Conservation (phyloP, 164 flowering plant genomes). For the Nymphaea thermarum region DNA sequence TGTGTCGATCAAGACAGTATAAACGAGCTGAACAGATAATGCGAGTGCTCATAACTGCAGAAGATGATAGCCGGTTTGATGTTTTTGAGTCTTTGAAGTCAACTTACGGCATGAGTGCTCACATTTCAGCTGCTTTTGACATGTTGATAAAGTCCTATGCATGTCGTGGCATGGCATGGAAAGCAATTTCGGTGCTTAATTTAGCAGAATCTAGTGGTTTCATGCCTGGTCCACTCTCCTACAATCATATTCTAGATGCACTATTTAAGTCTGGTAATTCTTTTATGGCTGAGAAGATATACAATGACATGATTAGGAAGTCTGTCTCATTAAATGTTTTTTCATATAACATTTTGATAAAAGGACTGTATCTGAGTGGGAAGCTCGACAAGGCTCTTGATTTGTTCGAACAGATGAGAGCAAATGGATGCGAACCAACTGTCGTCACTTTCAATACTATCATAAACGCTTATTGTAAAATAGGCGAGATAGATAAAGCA, state of each 20-base stretch:
- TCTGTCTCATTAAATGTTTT: conserved; percentile 62
- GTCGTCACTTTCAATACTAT: conserved; percentile 77
- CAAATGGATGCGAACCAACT: conserved; percentile 60
- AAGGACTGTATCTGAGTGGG: conserved; percentile 46
- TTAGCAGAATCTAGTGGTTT: conserved; percentile 51
- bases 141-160: conserved; percentile 63
- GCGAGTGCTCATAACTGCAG: conserved; percentile 24
- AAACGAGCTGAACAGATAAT: conserved; percentile 47
- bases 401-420: conserved; percentile 50
- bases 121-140: conserved; percentile 58
- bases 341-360: conserved; percentile 62
- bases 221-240: conserved; percentile 71
- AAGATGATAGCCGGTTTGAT: conserved; percentile 13
- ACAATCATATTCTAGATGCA: conserved; percentile 60
- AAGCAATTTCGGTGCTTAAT: conserved; percentile 35
- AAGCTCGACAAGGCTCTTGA: conserved; percentile 45
- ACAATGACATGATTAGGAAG: conserved; percentile 33
- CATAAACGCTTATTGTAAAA: conserved; percentile 53
- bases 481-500: conserved; percentile 37
- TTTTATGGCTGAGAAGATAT: conserved; percentile 22
- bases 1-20: conserved; percentile 68
- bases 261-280: conserved; percentile 25
- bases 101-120: conserved; percentile 34
- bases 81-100: conserved; percentile 46
- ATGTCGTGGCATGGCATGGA: conserved; percentile 27